Evolutionary conservation across 2,329 filamentous ascomycete genomes (phyloP).

Genomic region (Alternaria arborescens): DNA sequence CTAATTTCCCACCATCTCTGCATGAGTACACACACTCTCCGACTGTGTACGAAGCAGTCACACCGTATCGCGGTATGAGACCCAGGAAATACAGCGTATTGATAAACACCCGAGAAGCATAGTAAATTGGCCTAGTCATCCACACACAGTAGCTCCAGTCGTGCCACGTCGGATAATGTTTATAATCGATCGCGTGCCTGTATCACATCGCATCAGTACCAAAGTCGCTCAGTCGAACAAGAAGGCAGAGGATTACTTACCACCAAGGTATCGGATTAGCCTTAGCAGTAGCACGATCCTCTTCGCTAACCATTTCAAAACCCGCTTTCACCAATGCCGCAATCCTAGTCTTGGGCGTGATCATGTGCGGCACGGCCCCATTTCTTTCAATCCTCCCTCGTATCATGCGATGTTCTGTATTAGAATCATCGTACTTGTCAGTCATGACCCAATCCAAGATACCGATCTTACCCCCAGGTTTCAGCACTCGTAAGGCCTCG

Average conservation of each 20-base stretch:
- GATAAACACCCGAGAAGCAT: background rate
- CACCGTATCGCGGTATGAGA: background rate
- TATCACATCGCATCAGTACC: background rate
- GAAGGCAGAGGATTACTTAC: background rate
- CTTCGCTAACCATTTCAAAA: background rate
- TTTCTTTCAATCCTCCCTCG: background rate
- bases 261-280: background rate
- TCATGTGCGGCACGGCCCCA: background rate
- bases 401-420: background rate
- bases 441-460: background rate
- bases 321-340: background rate
- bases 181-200: slow-evolving; percentile 1
- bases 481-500: background rate
- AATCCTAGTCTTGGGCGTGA: background rate
- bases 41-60: background rate
- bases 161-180: background rate
- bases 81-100: background rate
- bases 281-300: background rate
- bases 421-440: background rate
- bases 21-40: background rate
- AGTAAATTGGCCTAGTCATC: background rate
- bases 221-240: background rate
- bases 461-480: background rate
- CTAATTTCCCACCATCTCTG: background rate
- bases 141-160: background rate